phyloP scores from a whole-genome alignment of 2,329 filamentous ascomycete genomes.

The Setomelanomma holmii region DNA sequence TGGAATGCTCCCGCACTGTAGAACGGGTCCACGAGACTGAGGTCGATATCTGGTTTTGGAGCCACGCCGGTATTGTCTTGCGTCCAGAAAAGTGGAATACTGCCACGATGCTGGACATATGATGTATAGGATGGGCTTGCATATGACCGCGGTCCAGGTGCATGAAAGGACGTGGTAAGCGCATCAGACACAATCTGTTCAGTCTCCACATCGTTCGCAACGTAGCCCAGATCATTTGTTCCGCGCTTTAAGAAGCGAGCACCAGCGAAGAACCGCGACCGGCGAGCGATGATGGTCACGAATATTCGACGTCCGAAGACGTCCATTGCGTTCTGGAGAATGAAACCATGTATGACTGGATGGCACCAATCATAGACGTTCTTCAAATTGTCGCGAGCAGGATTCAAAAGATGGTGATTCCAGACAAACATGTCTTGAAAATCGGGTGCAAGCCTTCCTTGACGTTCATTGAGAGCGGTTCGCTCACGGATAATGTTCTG shows the following conservation, averaged over 20 bases:
- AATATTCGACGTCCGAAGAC: constrained; percentile 90
- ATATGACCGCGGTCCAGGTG: constrained; percentile 83
- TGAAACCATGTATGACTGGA: constrained; percentile 93
- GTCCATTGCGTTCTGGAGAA: constrained; percentile 78
- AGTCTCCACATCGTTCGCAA: constrained; percentile 98
- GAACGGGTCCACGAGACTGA: constrained; percentile 96
- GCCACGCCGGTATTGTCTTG: constrained; percentile 95
- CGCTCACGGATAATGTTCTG: constrained; percentile 88
- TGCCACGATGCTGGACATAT: constrained; percentile 94
- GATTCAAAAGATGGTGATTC: constrained; percentile 88
- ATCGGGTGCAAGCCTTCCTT: constrained; percentile 66
- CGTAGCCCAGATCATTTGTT: constrained; percentile 91
- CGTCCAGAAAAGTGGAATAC: constrained; percentile 96
- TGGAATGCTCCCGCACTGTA: constrained; percentile 92
- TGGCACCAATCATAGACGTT: constrained; percentile 95
- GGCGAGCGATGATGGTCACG: constrained; percentile 89
- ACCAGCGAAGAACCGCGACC: constrained; percentile 92
- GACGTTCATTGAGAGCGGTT: constrained; percentile 70
- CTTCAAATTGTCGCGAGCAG: constrained; percentile 72
- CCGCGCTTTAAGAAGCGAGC: constrained; percentile 94
- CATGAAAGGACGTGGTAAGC: constrained; percentile 93
- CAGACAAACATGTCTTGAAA: constrained; percentile 98
- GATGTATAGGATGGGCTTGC: constrained; percentile 93
- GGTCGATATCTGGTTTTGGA: constrained; percentile 93
- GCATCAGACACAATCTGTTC: constrained; percentile 98